A percentile compares a stretch with the other conserved stretches of the same genome.
These are phyloP conservation scores for Trichosporon ovoides DNA, from an alignment of 1,284 basidiomycete genomes.

Conservation along the genomic window DNA sequence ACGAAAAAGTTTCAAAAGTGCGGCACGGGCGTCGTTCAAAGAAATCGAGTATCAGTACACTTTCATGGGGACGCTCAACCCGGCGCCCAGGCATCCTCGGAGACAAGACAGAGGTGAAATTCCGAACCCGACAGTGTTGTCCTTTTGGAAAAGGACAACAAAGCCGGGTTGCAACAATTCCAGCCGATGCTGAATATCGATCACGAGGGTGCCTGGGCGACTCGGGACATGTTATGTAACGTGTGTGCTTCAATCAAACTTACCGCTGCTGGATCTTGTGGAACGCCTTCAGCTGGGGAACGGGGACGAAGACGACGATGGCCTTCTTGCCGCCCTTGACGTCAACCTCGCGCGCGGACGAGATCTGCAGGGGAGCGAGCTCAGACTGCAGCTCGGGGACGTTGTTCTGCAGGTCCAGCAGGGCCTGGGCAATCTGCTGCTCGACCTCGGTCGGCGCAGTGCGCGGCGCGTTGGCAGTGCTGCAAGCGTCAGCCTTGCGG, in stretches of 20 bases:
- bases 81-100: too few relatives aligned
- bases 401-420: constrained; percentile 96
- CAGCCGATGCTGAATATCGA: not conserved
- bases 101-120: too few relatives aligned
- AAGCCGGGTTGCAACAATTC: too few relatives aligned
- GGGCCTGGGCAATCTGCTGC: constrained; percentile 86
- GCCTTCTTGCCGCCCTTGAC: constrained; percentile 99
- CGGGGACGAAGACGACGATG: constrained; percentile 96
- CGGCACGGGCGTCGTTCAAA: too few relatives aligned
- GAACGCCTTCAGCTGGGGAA: constrained; percentile 97
- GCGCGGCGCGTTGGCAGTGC: constrained; percentile 90
- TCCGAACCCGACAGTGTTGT: too few relatives aligned
- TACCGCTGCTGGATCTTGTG: constrained; percentile 97
- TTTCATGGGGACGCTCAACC: too few relatives aligned
- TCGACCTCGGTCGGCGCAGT: constrained; percentile 89
- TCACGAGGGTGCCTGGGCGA: not conserved
- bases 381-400: constrained; percentile 97
- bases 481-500: not conserved
- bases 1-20: not conserved
- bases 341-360: constrained; percentile 96
- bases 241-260: too few relatives aligned
- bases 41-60: too few relatives aligned
- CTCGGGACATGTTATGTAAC: too few relatives aligned
- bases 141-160: too few relatives aligned
- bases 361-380: constrained; percentile 92